A percentile compares a stretch with the other conserved stretches of the same genome.
These are phyloP conservation scores for Trichopus zeylanicus DNA, from an alignment of 116 monocot species.

Conservation along the genomic window DNA sequence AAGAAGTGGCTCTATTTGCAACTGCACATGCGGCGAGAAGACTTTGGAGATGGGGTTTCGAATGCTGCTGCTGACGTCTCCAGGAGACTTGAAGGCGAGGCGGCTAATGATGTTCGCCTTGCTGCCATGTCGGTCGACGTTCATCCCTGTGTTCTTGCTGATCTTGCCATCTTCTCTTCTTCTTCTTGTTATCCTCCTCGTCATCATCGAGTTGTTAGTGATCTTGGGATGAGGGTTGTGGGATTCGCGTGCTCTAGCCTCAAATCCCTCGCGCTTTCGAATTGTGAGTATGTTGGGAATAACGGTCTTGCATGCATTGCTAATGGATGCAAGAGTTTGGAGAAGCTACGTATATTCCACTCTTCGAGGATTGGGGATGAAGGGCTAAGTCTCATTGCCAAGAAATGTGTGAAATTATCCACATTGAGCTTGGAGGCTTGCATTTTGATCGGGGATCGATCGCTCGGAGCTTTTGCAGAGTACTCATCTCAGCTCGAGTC, in stretches of 20 bases:
- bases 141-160: neutral
- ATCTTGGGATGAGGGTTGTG: conserved; percentile 7
- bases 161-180: conserved; percentile 3
- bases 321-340: neutral
- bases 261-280: conserved; percentile 6
- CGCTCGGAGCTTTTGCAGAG: conserved; percentile 8
- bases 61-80: neutral
- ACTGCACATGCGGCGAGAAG: conserved; percentile 14
- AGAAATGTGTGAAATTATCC: conserved; percentile 3
- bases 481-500: conserved; percentile 3
- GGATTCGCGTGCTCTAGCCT: conserved; percentile 6
- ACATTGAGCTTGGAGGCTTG: conserved; percentile 2
- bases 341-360: neutral
- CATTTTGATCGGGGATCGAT: neutral
- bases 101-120: conserved; percentile 17
- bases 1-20: conserved; percentile 26
- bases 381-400: conserved; percentile 9
- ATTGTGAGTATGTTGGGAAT: conserved; percentile 6
- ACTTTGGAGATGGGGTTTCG: neutral
- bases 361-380: conserved; percentile 5
- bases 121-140: conserved; percentile 8
- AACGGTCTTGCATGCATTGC: conserved; percentile 9
- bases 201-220: neutral
- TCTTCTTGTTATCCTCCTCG: neutral
- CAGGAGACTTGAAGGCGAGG: neutral